Evolutionary conservation across 345 rosid genomes (phyloP).

Genomic region (Aegle marmelos): DNA sequence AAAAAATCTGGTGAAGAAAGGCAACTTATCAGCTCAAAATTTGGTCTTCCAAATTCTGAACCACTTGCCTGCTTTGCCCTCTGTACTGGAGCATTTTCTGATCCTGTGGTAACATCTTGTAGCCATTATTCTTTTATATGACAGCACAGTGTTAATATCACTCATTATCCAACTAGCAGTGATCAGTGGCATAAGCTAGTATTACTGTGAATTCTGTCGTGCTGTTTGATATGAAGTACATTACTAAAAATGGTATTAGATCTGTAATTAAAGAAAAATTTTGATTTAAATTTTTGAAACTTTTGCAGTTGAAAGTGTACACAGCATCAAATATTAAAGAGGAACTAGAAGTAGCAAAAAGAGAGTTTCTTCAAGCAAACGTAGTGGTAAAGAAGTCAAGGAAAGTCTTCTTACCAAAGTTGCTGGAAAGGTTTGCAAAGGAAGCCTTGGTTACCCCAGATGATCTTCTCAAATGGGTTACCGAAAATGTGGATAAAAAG

Average conservation of each 20-base stretch:
- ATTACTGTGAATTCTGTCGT: background rate
- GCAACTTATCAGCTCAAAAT: conserved; percentile 51
- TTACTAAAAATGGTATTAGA: too few species aligned
- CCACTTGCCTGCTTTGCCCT: conserved; percentile 81
- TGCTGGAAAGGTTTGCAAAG: conserved; percentile 66
- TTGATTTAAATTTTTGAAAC: too few species aligned
- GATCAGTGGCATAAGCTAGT: background rate
- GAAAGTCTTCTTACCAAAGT: conserved; percentile 65
- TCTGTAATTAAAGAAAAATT: too few species aligned
- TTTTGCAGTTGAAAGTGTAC: conserved; percentile 65
- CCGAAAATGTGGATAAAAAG: conserved; percentile 55
- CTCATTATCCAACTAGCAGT: background rate
- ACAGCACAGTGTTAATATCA: background rate
- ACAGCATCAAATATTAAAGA: conserved; percentile 56
- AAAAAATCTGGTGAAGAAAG: conserved; percentile 71
- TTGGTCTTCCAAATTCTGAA: conserved; percentile 50
- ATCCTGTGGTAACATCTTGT: conserved; percentile 65
- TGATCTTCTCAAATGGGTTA: conserved; percentile 62
- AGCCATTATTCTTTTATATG: background rate
- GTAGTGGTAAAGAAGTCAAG: conserved; percentile 54
- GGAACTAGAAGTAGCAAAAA: conserved; percentile 64
- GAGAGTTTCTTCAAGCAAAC: conserved; percentile 65
- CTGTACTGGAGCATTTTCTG: conserved; percentile 79
- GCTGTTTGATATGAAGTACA: background rate
- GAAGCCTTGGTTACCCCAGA: conserved; percentile 58